Base-by-base conservation (phyloP, 345 rosid genomes). In the Aquilaria sinensis region DNA sequence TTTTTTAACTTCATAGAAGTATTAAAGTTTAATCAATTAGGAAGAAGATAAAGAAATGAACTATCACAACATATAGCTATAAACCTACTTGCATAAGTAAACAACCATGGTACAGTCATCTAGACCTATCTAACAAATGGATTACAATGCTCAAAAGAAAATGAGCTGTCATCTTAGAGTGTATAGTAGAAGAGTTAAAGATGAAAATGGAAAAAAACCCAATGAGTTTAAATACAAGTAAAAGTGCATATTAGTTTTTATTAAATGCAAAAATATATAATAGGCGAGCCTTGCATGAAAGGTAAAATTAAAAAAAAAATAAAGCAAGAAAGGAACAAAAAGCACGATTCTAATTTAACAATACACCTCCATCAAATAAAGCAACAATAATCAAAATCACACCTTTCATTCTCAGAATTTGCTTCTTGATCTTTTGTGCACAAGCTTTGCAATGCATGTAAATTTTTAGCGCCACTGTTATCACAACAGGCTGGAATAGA, bases 381-480 rank as follows among this genome's bases (percentile, higher is more conserved):
- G 43, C 9, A 23, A 30, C 16, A 16, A 6, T 41, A 51, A 0
- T 6, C 34, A 58, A 23, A 46, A 47, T 53, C 70, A 10, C 49
- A 80, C 99, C 99, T 85, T 91, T 82, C 96, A 94, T 90, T 70
- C 81, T 77, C 67, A 58, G 83, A 71, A 94, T 91, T 68, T 93
- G 88, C 81, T 90, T 94, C 85, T 88, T 83, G 75, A 88, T 87
- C 71, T 61, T 88, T 67, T 78, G 82, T 12, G 97, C 86, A 73
- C 97, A 94, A 51, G 92, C 97, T 55, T 94, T 97, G 53, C 99
- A 94, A 60, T 94, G 97, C 99, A 94, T 94, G 77, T 81, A 81
- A 47, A 88, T 93, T 68, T 69, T 80, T 2, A 94, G 81, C 53
- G 87, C 87, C 78, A 89, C 90, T 3, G 70, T 77, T 46, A 86